Base-by-base conservation (phyloP, 768 basidiomycete species). In the Boletus rubropictus region DNA sequence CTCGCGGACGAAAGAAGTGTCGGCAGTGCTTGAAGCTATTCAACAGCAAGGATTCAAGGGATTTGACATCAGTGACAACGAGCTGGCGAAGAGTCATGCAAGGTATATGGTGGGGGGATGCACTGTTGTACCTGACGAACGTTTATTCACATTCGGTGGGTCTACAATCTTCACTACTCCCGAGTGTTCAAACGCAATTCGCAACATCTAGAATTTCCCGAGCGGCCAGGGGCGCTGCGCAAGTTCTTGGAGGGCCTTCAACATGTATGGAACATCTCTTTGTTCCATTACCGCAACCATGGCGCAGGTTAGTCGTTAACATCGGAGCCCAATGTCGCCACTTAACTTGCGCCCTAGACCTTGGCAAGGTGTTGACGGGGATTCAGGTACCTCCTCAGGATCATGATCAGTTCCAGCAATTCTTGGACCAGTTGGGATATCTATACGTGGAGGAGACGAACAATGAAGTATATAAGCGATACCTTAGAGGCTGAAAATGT, bases 211-310 rank as follows among this genome's bases (percentile, higher is more conserved):
- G 94, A 95, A 64, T 99, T 99, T 64, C 96, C 96, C 1, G 96
- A 99, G 65, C 73, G 96, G 44, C 94, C 92, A 0, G 86, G 84
- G 3, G 96, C 95, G 4, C 72, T 99, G 48, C 81, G 89, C 35
- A 89, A 87, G 55, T 99, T 98, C 73, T 73, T 99, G 50, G 73
- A 83, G 24, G 88, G 86, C 3, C 63, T 99, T 37, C 85, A 85
- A 27, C 71, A 78, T 17, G 84, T 82, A 21, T 97, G 94, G 93
- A 97, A 94, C 65, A 90, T 99, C 40, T 87, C 92, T 1, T 65
- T 99, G 53, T 99, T 98, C 72, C 96, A 99, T 65, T 99, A 99
- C 67, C 79, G 96, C 46, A 97, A 98, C 64, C 95, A 98, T 50
- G 96, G 96, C 25, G 91, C 87, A 61, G 94, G 94, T 90, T 55